A percentile compares a stretch with the other conserved stretches of the same genome.
phyloP scores from a whole-genome alignment of 345 rosid genomes.

The Lepidium africanum region DNA sequence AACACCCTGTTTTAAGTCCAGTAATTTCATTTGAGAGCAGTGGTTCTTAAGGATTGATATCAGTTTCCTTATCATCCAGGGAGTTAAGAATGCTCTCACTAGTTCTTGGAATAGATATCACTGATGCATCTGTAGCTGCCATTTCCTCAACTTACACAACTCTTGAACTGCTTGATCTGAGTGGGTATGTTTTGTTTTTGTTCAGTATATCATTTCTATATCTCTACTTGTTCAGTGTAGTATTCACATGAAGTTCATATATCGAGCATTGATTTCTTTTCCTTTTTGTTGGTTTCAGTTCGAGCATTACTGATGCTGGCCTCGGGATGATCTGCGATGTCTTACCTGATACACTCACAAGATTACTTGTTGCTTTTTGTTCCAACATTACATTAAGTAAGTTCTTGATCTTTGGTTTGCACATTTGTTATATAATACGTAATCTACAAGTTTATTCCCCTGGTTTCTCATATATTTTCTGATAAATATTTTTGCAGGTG shows the following conservation, averaged over 20 bases:
- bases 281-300: constrained; percentile 41
- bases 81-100: constrained; percentile 86
- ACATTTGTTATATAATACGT: neutral
- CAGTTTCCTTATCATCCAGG: constrained; percentile 35
- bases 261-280: neutral
- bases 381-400: constrained; percentile 98
- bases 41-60: constrained; percentile 4
- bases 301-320: constrained; percentile 91
- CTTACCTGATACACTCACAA: constrained; percentile 67
- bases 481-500: constrained; percentile 46
- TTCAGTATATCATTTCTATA: neutral
- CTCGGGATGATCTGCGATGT: constrained; percentile 97
- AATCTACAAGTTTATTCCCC: neutral
- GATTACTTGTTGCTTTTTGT: constrained; percentile 87
- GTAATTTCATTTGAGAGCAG: neutral
- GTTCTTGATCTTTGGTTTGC: constrained; percentile 17
- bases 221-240: neutral
- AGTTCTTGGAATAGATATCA: constrained; percentile 83
- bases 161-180: constrained; percentile 87
- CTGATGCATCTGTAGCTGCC: constrained; percentile 93
- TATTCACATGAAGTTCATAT: neutral
- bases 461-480: constrained; percentile 2
- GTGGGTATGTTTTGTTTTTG: constrained; percentile 65
- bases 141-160: constrained; percentile 69
- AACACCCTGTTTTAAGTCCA: neutral